Base-by-base conservation (phyloP, 2,329 filamentous ascomycete species). In the Dactylellina drechsleri region DNA sequence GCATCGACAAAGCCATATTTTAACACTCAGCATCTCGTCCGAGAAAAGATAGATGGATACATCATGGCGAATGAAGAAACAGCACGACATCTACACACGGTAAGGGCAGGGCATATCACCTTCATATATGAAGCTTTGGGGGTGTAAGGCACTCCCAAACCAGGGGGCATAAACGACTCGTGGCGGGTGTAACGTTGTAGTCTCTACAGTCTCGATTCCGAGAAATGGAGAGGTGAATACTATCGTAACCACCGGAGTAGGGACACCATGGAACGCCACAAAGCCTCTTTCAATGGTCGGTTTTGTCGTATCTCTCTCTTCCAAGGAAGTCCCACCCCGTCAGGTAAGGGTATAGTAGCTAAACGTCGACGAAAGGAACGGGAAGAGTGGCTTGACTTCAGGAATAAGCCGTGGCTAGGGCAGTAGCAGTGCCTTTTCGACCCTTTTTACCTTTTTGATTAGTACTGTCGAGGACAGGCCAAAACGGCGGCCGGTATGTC, bases 81-180 rank as follows among this genome's bases (percentile, higher is more conserved):
- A 10, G 10, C 31, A 36, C 31, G 31, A 36, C 6, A 5, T 36
- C 10, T 60, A 47, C 56, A 68, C 47, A 68, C 18, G 47, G n/a
- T 31, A 13, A 20, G 15, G 40, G 49, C 12, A 18, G 16, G 28
- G n/a, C 26, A 40, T 71, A 66, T 52, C 50, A 74, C 70, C 70
- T 74, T 74, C 70, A 74, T 74, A 74, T 70, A 70, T 70, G 70
- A 74, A 74, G 70, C 56, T 74, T 66, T 61, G 41, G 70, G 70
- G 70, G 66, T 59, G 70, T 66, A 74, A 57, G 70, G 70, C 57
- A 67, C 61, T 74, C 70, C 70, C 70, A 67, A 49, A 60, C 70
- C 60, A 62, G 70, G 70, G 70, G 70, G 50, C 56, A 62, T 43
- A 67, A 50, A 61, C 31, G 47, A 45, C 10, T 18, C 23, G 54